Conservation (phyloP, 1,139 yeast species). For the Debaryomycetaceae sp. region DNA sequence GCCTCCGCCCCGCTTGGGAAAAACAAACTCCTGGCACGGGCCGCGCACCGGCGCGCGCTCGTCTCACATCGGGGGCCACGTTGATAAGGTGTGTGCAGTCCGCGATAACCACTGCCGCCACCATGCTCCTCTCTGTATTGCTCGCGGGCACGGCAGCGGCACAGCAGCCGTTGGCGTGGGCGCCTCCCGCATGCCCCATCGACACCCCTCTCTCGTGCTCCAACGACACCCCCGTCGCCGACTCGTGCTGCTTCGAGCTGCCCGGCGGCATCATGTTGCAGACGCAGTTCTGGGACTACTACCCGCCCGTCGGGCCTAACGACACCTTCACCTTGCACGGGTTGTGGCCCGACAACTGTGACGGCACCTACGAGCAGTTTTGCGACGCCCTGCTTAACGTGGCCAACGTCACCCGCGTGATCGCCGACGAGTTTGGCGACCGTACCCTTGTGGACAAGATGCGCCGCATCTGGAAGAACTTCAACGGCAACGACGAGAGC, state of each 20-base stretch:
- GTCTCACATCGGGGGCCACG: no score
- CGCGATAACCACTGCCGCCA: no score
- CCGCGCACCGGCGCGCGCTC: no score
- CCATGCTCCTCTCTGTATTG: no score
- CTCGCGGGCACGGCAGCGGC: constrained; percentile 1
- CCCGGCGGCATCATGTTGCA: constrained; percentile 83
- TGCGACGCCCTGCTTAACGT: constrained; percentile 63
- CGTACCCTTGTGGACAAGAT: constrained; percentile 52
- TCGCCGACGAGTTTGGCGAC: constrained; percentile 46
- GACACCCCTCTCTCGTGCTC: constrained; percentile 68
- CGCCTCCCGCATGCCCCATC: constrained; percentile 46
- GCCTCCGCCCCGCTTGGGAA: no score
- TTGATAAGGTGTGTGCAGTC: constrained; percentile 1
- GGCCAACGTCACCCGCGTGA: constrained; percentile 46
- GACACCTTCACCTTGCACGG: constrained; percentile 71
- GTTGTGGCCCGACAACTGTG: constrained; percentile 46
- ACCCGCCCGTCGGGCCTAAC: constrained; percentile 75
- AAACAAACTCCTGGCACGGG: no score
- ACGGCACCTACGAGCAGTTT: constrained; percentile 47
- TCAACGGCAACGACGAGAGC: constrained; percentile 66
- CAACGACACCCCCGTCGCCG: constrained; percentile 26
- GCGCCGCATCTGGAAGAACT: constrained; percentile 71
- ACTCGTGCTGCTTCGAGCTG: constrained; percentile 81
- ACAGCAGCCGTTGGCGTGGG: neutral
- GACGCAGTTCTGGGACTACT: constrained; percentile 94